A percentile compares a stretch with the other conserved stretches of the same genome.
These are phyloP conservation scores for Paracamarosporium sp. DNA, from an alignment of 2,329 filamentous ascomycete genomes.

Conservation along the genomic window DNA sequence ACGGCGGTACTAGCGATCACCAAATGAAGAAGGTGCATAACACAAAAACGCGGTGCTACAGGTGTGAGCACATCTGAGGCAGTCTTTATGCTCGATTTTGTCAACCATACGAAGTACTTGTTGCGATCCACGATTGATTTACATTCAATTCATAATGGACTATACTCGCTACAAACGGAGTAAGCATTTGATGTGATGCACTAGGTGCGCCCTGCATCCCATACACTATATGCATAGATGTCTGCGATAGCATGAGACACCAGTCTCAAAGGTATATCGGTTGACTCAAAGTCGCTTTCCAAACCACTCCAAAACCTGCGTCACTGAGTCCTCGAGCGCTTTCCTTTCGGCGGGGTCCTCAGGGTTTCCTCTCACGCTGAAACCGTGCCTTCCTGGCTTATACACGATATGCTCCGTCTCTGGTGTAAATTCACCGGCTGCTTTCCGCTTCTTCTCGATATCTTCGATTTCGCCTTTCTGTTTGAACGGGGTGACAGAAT, in stretches of 20 bases:
- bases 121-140: too few species aligned
- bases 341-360: conserved; percentile 26
- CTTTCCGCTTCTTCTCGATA: conserved; percentile 14
- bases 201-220: too few species aligned
- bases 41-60: too few species aligned
- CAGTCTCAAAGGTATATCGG: too few species aligned
- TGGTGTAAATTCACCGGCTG: conserved; percentile 17
- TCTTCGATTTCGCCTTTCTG: conserved; percentile 26
- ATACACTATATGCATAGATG: too few species aligned
- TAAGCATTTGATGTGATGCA: too few species aligned
- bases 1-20: neutral
- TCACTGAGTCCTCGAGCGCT: conserved; percentile 26
- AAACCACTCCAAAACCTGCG: conserved; percentile 31
- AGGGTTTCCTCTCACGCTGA: conserved; percentile 32
- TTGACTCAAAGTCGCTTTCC: conserved; percentile 26
- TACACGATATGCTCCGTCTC: conserved; percentile 24
- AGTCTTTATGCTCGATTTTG: too few species aligned
- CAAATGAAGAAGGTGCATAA: neutral
- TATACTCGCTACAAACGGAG: too few species aligned
- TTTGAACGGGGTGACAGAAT: conserved; percentile 17
- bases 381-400: conserved; percentile 30
- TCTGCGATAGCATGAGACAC: too few species aligned
- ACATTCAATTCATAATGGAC: too few species aligned
- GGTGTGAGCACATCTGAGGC: too few species aligned
- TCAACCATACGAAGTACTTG: too few species aligned